A percentile compares a stretch with the other conserved stretches of the same genome.
Conservation (phyloP, 2,329 filamentous ascomycete species). For the Teratosphaeria epicoccoides region DNA sequence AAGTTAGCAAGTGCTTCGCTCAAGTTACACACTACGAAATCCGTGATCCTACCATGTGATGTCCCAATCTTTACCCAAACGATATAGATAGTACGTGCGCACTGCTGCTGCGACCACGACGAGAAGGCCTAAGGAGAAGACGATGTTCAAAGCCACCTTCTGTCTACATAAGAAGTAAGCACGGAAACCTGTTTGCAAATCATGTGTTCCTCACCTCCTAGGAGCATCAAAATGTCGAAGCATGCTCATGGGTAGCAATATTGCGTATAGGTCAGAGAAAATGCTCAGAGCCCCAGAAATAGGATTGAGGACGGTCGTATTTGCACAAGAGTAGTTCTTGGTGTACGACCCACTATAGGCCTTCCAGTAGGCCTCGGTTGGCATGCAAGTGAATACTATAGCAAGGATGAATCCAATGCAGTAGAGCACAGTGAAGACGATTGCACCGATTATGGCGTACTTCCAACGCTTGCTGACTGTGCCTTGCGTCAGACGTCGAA, state of each 20-base stretch:
- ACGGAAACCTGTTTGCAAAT: background rate
- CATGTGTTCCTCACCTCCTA: background rate
- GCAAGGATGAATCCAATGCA: slow-evolving; percentile 8
- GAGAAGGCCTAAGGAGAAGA: slow-evolving; percentile 18
- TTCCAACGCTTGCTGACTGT: slow-evolving; percentile 9
- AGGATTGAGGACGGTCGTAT: slow-evolving; percentile 23
- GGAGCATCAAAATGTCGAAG: slow-evolving; percentile 29
- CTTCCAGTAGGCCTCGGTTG: slow-evolving; percentile 12
- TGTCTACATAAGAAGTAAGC: slow-evolving; percentile 20
- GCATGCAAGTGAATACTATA: slow-evolving; percentile 10
- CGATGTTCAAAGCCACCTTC: slow-evolving; percentile 20
- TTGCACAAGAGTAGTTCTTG: slow-evolving; percentile 14
- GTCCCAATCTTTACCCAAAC: slow-evolving; percentile 6
- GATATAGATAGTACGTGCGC: slow-evolving; percentile 22
- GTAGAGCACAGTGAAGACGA: slow-evolving; percentile 8
- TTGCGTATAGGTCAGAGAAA: slow-evolving; percentile 11
- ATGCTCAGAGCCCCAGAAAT: slow-evolving; percentile 8
- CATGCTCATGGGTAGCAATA: slow-evolving; percentile 24
- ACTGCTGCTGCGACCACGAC: slow-evolving; percentile 24
- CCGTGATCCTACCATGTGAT: background rate
- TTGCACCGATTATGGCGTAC: slow-evolving; percentile 8
- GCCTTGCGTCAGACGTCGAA: slow-evolving; percentile 16
- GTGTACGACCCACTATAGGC: slow-evolving; percentile 7
- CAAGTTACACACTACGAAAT: background rate
- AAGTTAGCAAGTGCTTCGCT: background rate